Conservation (phyloP, 2,329 filamentous ascomycete species). For the Curvularia sp. region DNA sequence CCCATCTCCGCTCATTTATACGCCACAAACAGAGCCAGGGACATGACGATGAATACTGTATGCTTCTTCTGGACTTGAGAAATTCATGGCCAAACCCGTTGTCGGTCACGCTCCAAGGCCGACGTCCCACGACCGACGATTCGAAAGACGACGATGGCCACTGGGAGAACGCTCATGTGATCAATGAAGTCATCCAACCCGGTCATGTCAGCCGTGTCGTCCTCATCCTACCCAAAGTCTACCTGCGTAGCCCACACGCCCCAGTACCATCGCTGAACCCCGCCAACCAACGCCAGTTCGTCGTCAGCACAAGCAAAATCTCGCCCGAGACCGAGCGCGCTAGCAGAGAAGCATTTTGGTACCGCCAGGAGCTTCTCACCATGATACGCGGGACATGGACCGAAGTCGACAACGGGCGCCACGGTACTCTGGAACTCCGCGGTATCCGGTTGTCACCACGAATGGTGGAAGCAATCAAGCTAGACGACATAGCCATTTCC, state of each 20-base stretch:
- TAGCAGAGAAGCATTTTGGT: slow-evolving; percentile 88
- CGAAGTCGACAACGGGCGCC: slow-evolving; percentile 60
- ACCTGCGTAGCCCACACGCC: slow-evolving; percentile 76
- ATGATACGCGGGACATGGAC: slow-evolving; percentile 75
- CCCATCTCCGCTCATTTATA: slow-evolving; percentile 56
- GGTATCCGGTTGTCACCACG: slow-evolving; percentile 74
- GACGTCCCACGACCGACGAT: slow-evolving; percentile 27
- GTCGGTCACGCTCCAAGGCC: slow-evolving; percentile 65
- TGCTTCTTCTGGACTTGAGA: slow-evolving; percentile 81
- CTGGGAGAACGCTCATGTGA: slow-evolving; percentile 27
- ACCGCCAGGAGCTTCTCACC: slow-evolving; percentile 79
- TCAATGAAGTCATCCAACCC: slow-evolving; percentile 60
- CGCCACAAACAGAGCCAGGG: slow-evolving; percentile 51
- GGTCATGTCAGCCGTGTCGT: slow-evolving; percentile 74
- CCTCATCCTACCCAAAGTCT: slow-evolving; percentile 76
- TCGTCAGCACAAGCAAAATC: slow-evolving; percentile 81
- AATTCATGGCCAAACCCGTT: slow-evolving; percentile 90
- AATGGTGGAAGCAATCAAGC: slow-evolving; percentile 83
- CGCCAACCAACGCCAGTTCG: slow-evolving; percentile 86
- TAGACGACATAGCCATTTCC: slow-evolving; percentile 75
- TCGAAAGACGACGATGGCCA: slow-evolving; percentile 13
- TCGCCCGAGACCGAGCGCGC: slow-evolving; percentile 80
- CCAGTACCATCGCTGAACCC: slow-evolving; percentile 82
- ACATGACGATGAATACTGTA: slow-evolving; percentile 69
- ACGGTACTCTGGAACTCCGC: slow-evolving; percentile 77